Evolutionary conservation across 495 filamentous ascomycete genomes (phyloP).

Genomic region (Neurospora africana): DNA sequence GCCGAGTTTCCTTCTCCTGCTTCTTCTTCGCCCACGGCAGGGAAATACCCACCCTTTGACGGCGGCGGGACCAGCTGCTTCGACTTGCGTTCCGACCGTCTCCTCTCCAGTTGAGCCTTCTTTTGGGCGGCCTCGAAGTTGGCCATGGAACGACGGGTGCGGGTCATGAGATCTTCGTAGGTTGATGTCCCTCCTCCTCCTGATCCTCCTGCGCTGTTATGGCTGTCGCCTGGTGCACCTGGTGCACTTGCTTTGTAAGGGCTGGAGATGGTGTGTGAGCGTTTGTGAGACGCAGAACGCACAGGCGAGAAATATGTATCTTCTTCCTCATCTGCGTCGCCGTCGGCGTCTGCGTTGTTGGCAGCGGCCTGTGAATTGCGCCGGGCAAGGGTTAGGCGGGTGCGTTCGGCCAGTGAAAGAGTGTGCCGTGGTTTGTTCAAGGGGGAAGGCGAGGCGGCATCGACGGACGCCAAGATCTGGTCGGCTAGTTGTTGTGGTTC

Average conservation of each 20-base stretch:
- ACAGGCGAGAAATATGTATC: background rate
- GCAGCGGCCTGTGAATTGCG: conserved; percentile 23
- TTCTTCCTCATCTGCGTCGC: conserved; percentile 18
- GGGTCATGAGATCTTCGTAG: conserved; percentile 50
- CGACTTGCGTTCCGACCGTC: conserved; percentile 35
- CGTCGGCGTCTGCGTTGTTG: conserved; percentile 9
- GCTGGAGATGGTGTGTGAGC: conserved; percentile 15
- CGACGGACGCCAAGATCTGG: conserved; percentile 47
- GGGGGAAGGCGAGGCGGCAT: conserved; percentile 39
- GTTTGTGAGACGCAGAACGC: conserved; percentile 12
- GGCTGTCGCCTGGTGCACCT: background rate
- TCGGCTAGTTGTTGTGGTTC: conserved; percentile 40
- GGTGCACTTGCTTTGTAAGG: background rate
- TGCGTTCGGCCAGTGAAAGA: conserved; percentile 44
- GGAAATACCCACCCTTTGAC: conserved; percentile 23
- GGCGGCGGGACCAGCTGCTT: conserved; percentile 18
- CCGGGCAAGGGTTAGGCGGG: conserved; percentile 39
- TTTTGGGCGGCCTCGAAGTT: conserved; percentile 40
- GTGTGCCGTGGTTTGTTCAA: conserved; percentile 42
- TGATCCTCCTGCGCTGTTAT: background rate
- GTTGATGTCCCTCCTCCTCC: background rate
- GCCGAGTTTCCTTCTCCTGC: conserved; percentile 12
- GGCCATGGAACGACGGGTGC: conserved; percentile 78
- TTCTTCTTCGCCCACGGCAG: conserved; percentile 28
- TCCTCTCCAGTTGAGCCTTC: conserved; percentile 48